These are phyloP conservation scores for Petunia hybrid DNA, from an alignment of 305 asterid genomes.

Conservation along the genomic window DNA sequence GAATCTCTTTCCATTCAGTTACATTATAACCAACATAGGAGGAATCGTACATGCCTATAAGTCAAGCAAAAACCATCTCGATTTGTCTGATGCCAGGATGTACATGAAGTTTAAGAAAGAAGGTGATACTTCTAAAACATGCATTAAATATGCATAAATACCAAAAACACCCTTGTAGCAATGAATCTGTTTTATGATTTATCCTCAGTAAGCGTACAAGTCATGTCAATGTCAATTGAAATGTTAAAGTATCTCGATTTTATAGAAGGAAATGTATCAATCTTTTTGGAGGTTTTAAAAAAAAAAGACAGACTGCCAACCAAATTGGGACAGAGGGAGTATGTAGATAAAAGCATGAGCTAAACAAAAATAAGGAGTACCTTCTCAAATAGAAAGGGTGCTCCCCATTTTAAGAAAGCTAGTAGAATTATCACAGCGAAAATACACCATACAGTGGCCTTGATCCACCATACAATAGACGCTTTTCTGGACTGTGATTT, in stretches of 20 bases:
- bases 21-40: slow-evolving; percentile 13
- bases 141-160: background rate
- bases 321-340: slow-evolving; percentile 1
- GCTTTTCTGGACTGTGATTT: slow-evolving; percentile 47
- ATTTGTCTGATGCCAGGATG: background rate
- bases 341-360: background rate
- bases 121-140: background rate
- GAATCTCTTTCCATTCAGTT: background rate
- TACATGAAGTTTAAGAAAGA: background rate
- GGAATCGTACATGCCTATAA: background rate
- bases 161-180: slow-evolving; percentile 24
- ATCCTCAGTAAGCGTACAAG: background rate
- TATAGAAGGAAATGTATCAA: slow-evolving; percentile 1
- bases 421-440: slow-evolving; percentile 52
- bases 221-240: slow-evolving; percentile 11
- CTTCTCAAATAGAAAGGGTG: slow-evolving; percentile 83
- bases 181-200: background rate
- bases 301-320: background rate
- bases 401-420: slow-evolving; percentile 73
- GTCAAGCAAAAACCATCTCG: slow-evolving; percentile 8
- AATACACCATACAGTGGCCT: slow-evolving; percentile 56
- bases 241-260: background rate
- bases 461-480: slow-evolving; percentile 68
- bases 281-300: background rate
- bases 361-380: slow-evolving; percentile 42